phyloP scores from a whole-genome alignment of 1,139 yeast species.

The Barnettozyma hawaiiensis region DNA sequence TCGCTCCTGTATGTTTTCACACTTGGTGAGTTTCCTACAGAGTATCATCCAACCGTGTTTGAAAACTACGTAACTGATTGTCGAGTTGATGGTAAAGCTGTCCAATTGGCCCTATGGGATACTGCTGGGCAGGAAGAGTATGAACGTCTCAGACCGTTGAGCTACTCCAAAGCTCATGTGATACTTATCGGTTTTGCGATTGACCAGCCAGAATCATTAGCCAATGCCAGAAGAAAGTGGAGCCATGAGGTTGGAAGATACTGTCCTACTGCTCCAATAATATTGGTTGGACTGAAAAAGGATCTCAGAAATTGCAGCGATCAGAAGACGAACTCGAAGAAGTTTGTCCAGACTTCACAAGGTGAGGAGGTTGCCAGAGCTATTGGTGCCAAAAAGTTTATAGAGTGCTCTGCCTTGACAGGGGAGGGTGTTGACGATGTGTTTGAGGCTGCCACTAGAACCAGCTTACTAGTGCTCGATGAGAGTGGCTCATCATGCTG shows the following conservation, averaged over 20 bases:
- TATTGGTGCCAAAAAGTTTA: conserved; percentile 63
- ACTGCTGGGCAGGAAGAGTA: conserved; percentile 96
- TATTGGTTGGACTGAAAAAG: conserved; percentile 65
- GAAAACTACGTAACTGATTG: conserved; percentile 94
- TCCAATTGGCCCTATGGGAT: conserved; percentile 89
- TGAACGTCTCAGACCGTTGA: conserved; percentile 66
- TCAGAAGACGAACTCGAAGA: conserved; percentile 27
- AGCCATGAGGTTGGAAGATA: conserved; percentile 61
- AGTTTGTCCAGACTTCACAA: conserved; percentile 47
- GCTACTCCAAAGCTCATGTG: conserved; percentile 71
- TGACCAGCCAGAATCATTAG: conserved; percentile 63
- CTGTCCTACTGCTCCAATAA: conserved; percentile 61
- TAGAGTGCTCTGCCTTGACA: conserved; percentile 72
- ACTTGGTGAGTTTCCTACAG: conserved; percentile 73
- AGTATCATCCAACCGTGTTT: conserved; percentile 90
- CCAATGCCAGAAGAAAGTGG: conserved; percentile 68
- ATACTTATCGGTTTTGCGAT: conserved; percentile 68
- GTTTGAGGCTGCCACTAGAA: conserved; percentile 69
- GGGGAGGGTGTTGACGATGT: conserved; percentile 83
- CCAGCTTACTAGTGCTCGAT: conserved; percentile 47
- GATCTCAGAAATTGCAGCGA: conserved; percentile 46
- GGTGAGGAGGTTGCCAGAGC: conserved; percentile 57
- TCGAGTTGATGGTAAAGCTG: conserved; percentile 86
- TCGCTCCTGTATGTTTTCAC: conserved; percentile 88
- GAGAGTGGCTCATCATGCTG: conserved; percentile 42